Percentiles rank a stretch among this genome's conserved stretches.
Evolutionary conservation across 139 green algal genomes (phyloP).

Genomic region (Volvox africanus): DNA sequence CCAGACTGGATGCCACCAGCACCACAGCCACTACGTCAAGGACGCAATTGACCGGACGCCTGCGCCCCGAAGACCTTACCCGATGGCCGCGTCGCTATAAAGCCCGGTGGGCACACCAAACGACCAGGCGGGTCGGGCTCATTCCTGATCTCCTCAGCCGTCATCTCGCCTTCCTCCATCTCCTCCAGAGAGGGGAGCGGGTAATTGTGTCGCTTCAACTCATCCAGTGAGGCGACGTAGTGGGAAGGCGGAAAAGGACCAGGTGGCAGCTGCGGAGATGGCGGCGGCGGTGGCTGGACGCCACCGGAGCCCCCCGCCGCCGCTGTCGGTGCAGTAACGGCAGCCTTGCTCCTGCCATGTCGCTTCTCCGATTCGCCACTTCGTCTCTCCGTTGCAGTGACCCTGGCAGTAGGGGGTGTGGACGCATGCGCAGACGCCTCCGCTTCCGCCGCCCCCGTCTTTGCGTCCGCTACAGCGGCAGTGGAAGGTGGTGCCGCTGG

Average conservation of each 20-base stretch:
- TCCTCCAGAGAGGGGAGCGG: constrained; percentile 57
- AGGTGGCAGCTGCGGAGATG: constrained; percentile 16
- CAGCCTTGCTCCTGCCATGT: too few species aligned
- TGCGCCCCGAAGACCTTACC: background rate
- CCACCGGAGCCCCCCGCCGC: too few species aligned
- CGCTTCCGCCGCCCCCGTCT: background rate
- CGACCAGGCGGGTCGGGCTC: background rate
- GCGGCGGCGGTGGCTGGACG: background rate
- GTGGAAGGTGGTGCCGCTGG: background rate
- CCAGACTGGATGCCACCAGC: too few species aligned
- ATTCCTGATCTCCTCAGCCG: background rate
- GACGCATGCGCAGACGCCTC: background rate
- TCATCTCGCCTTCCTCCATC: background rate
- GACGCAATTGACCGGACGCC: too few species aligned
- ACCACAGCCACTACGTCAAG: too few species aligned
- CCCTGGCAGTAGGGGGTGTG: too few species aligned
- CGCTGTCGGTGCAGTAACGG: too few species aligned
- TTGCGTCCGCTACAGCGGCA: background rate
- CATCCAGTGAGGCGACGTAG: constrained; percentile 61
- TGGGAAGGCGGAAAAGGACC: constrained; percentile 69
- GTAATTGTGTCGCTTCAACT: constrained; percentile 71
- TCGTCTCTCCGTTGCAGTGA: too few species aligned
- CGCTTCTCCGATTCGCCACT: background rate
- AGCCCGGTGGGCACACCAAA: constrained; percentile 29
- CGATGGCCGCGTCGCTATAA: constrained; percentile 19